Conservation (phyloP, 768 basidiomycete genomes). For the Rhodocollybia butyracea region DNA sequence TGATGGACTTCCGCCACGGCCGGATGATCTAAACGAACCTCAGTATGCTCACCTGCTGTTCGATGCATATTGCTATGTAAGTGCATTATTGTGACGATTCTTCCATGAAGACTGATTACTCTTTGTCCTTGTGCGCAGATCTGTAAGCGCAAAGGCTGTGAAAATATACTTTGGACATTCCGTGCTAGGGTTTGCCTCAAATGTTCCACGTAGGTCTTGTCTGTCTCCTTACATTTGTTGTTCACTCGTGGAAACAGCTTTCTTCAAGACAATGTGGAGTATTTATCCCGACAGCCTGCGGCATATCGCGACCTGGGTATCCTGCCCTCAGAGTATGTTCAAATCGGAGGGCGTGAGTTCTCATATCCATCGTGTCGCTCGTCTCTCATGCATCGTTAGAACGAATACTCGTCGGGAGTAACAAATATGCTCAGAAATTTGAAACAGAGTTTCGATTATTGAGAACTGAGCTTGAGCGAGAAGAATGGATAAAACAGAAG, state of each 20-base stretch:
- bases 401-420: neutral
- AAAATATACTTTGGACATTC: conserved; percentile 22
- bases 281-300: neutral
- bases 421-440: neutral
- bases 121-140: neutral
- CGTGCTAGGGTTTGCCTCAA: neutral
- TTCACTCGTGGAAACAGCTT: too few species aligned
- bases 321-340: neutral
- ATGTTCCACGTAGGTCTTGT: neutral
- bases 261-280: neutral
- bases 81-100: conserved; percentile 10
- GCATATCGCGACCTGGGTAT: neutral
- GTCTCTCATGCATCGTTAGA: neutral
- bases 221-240: too few species aligned
- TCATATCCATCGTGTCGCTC: neutral
- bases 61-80: conserved; percentile 50
- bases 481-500: neutral
- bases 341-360: neutral
- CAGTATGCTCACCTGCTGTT: conserved; percentile 51
- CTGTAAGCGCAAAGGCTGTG: conserved; percentile 14
- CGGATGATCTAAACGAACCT: conserved; percentile 48
- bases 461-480: neutral
- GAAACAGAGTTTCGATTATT: neutral
- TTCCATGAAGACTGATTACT: neutral
- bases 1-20: conserved; percentile 40